Evolutionary conservation across 225 moss, liverwort and hornwort species (phyloP), one percentile per base, ranked within the genome.

Genomic region (Pseudoscleropodium purum): DNA sequence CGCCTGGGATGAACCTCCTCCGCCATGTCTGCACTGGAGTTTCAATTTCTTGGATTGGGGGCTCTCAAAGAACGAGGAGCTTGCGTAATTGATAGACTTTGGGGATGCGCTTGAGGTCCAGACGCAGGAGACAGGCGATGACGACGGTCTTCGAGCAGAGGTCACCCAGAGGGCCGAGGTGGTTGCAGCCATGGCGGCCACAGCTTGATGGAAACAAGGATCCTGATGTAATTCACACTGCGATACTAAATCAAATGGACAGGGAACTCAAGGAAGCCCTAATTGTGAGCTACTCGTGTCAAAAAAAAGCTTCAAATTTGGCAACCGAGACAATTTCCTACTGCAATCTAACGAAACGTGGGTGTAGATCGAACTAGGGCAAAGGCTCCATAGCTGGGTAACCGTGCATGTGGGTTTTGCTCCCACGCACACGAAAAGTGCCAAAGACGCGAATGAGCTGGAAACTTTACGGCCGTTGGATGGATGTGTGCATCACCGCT

Each of bases 141-240:
- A 89, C 60, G 76, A 82, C 61, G 65, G 75, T 76, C 92, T 84
- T 31, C 57, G 89, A 14, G 70, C 77, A 39, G 72, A 90, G 27
- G 78, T 88, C 83, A 85, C 89, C 87, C 89, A 87, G 29, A 91
- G 52, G 7, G 82, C 15, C 77, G 81, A 86, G 65, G 66, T 41
- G 27, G 86, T 83, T 78, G 91, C 84, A 74, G 90, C 90, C 89
- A 92, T 87, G 75, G 79, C 86, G 62, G 88, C 89, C 91, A 90
- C 83, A 57, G 82, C 91, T 59, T 57, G 56, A 69, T 37, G 51
- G 30, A 8, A 64, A 81, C 87, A 67, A 80, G 85, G 85, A 65
- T 66, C 87, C 74, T 41, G 65, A 82, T 19, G 68, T 29, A 10
- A 66, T 30, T 87, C 62, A 51, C 65, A 80, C 61, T 60, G 52